A percentile compares a stretch with the other conserved stretches of the same genome.
Evolutionary conservation across 169 alveolate genomes (phyloP).

Genomic region (Babesia divergens): DNA sequence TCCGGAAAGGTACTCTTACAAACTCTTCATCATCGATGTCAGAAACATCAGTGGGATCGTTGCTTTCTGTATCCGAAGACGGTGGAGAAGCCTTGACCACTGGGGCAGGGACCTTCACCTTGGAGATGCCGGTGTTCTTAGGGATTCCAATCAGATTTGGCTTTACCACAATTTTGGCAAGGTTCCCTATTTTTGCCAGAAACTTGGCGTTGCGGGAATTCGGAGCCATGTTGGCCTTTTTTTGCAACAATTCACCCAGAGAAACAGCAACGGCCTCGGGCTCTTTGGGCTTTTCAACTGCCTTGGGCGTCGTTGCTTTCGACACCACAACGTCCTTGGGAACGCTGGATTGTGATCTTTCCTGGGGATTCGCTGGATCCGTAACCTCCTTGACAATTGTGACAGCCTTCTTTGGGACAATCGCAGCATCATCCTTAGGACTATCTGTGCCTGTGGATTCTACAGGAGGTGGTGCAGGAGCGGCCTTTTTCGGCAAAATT

Average conservation of each 20-base stretch:
- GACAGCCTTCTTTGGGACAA: too few relatives aligned
- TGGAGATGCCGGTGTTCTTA: not conserved
- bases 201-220: constrained; percentile 46
- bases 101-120: constrained; percentile 15
- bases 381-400: too few relatives aligned
- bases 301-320: too few relatives aligned
- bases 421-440: too few relatives aligned
- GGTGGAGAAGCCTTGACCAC: constrained; percentile 2
- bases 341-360: too few relatives aligned
- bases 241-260: constrained; percentile 32
- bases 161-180: constrained; percentile 48
- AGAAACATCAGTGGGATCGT: constrained; percentile 6
- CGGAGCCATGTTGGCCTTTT: not conserved
- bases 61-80: not conserved
- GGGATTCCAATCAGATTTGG: constrained; percentile 10
- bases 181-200: constrained; percentile 56
- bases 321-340: too few relatives aligned
- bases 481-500: too few relatives aligned
- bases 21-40: constrained; percentile 17
- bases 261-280: constrained; percentile 10
- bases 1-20: not conserved
- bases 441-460: too few relatives aligned
- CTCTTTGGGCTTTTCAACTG: not conserved
- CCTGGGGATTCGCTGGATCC: too few relatives aligned
- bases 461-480: too few relatives aligned